Base-by-base conservation (phyloP, 1,284 basidiomycete genomes). In the Papiliotrema fonsecae region DNA sequence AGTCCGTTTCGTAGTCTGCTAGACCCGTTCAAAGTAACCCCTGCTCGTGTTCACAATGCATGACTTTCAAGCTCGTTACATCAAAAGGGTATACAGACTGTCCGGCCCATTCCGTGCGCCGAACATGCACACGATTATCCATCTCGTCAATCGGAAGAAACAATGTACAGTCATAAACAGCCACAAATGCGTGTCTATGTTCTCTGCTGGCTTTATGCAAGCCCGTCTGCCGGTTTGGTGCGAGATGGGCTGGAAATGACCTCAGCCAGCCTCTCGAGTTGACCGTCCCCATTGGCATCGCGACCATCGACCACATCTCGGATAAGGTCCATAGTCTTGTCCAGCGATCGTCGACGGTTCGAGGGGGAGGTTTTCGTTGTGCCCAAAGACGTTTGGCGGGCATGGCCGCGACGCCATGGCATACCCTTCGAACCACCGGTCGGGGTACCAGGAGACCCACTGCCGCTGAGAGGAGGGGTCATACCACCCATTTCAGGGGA, bases 261-360 rank as follows among this genome's bases (percentile, higher is more conserved):
- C 57, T 75, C 72, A 16, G 74, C 74, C 13, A 75, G 55, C 46
- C 66, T 64, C 52, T 69, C 62, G 19, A 75, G 54, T 49, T 69
- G 61, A 22, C 53, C 56, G 55, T 72, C 69, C 7, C 66, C 68
- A 39, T 60, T 61, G 26, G 72, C 68, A 49, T 74, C 81, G 66
- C 75, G 80, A 34, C 84, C 86, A 54, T 90, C 89, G 69, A 84
- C 81, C 11, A 86, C 88, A 58, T 88, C 87, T 72, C 91, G 86
- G 66, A 99, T 96, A 73, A 97, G 82, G 61, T 86, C 86, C 78
- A 96, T 91, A 46, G 94, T 98, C 69, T 88, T 93, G 78, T 97
- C 94, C 69, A 98, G 77, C 67, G 88, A 92, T 62, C 93, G 80
- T 70, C 93, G 78, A 57, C 96, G 80, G 51, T 86, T 98, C 65